phyloP scores from a whole-genome alignment of 495 filamentous ascomycete species.

The Neurospora sp. region DNA sequence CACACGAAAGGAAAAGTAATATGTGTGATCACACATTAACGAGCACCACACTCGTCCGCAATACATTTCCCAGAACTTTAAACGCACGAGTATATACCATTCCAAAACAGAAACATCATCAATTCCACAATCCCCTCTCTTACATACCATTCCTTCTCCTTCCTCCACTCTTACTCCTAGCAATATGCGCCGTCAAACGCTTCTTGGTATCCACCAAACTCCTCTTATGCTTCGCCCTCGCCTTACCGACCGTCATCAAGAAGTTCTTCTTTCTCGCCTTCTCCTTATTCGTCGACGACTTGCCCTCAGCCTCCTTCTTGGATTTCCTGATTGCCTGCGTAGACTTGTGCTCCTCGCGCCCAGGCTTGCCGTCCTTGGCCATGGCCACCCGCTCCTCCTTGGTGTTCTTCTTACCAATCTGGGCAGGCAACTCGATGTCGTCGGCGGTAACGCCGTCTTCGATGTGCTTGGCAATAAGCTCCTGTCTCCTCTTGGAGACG shows the following conservation, averaged over 20 bases:
- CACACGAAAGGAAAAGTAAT: too few relatives aligned
- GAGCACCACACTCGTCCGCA: background rate
- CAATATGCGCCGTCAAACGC: constrained; percentile 69
- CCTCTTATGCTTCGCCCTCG: constrained; percentile 82
- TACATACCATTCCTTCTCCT: constrained; percentile 56
- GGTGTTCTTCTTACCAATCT: constrained; percentile 52
- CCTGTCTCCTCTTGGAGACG: constrained; percentile 33
- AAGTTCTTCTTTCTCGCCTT: constrained; percentile 96
- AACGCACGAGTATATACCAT: background rate
- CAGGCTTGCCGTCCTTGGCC: constrained; percentile 64
- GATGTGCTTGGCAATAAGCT: constrained; percentile 48
- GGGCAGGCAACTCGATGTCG: constrained; percentile 73
- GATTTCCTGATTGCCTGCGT: constrained; percentile 71
- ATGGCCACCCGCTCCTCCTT: constrained; percentile 74
- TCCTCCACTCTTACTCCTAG: constrained; percentile 75
- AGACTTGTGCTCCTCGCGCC: constrained; percentile 66
- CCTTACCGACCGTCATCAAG: constrained; percentile 93
- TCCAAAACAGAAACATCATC: background rate
- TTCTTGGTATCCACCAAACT: constrained; percentile 75
- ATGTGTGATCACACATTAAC: background rate
- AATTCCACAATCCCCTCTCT: background rate
- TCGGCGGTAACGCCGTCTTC: constrained; percentile 81
- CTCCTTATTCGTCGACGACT: constrained; percentile 96
- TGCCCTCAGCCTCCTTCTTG: constrained; percentile 76
- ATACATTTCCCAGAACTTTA: background rate